A percentile compares a stretch with the other conserved stretches of the same genome.
Evolutionary conservation across 805 yeast genomes (phyloP).

Genomic region (Wickerhamomyces ciferrii): DNA sequence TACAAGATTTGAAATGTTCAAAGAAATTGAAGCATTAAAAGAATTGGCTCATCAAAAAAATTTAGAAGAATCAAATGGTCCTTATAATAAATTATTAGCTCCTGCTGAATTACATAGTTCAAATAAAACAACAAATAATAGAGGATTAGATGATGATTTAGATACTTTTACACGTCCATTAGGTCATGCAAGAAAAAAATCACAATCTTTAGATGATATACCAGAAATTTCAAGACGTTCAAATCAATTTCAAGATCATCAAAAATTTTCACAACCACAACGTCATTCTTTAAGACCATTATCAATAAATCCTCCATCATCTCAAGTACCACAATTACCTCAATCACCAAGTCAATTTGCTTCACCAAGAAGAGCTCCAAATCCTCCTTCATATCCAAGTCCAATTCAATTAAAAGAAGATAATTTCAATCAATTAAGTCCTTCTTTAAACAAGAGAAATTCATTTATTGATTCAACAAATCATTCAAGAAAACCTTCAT

Average conservation of each 20-base stretch:
- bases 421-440: slow-evolving; percentile 12
- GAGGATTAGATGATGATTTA: slow-evolving; percentile 9
- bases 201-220: slow-evolving; percentile 46
- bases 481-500: slow-evolving; percentile 24
- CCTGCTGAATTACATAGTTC: slow-evolving; percentile 7
- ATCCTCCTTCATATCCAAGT: slow-evolving; percentile 51
- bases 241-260: slow-evolving; percentile 1
- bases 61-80: not conserved
- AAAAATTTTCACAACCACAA: not conserved
- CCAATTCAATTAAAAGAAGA: slow-evolving; percentile 28
- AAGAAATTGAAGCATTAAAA: slow-evolving; percentile 72
- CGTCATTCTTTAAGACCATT: slow-evolving; percentile 4
- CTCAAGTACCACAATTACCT: slow-evolving; percentile 17
- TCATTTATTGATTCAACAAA: slow-evolving; percentile 20
- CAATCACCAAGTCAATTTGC: slow-evolving; percentile 31
- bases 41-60: slow-evolving; percentile 13
- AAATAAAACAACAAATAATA: not conserved
- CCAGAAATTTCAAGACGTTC: slow-evolving; percentile 12
- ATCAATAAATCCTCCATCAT: slow-evolving; percentile 13
- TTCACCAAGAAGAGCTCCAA: slow-evolving; percentile 73
- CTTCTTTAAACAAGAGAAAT: slow-evolving; percentile 13
- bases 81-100: slow-evolving; percentile 8
- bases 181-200: slow-evolving; percentile 42
- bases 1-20: slow-evolving; percentile 86
- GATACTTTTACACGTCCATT: slow-evolving; percentile 18